Conservation (phyloP, 2,329 filamentous ascomycete genomes). For the Aureobasidium sp. region DNA sequence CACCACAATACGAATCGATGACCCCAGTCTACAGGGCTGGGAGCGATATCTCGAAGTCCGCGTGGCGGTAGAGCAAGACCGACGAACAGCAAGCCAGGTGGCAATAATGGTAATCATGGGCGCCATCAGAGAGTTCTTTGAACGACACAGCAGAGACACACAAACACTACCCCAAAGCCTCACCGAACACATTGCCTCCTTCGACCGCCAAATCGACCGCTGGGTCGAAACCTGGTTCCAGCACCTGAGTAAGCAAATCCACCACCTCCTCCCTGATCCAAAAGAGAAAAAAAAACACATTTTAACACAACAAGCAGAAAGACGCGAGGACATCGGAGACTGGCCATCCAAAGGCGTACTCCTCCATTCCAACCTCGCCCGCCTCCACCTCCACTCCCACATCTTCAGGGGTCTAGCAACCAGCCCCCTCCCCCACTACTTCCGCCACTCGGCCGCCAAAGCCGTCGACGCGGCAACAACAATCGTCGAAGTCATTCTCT, state of each 20-base stretch:
- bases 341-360: slow-evolving; percentile 25
- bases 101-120: slow-evolving; percentile 52
- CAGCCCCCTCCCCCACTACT: slow-evolving; percentile 42
- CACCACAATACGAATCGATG: slow-evolving; percentile 50
- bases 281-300: not conserved
- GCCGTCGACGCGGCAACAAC: slow-evolving; percentile 42
- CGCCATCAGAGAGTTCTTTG: slow-evolving; percentile 49
- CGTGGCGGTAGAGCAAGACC: slow-evolving; percentile 48
- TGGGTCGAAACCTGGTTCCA: slow-evolving; percentile 33
- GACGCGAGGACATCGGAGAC: slow-evolving; percentile 13
- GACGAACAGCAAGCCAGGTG: slow-evolving; percentile 52
- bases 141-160: slow-evolving; percentile 47
- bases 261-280: too few species aligned
- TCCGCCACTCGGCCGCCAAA: slow-evolving; percentile 40
- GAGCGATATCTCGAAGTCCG: slow-evolving; percentile 49
- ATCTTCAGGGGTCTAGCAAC: slow-evolving; percentile 31
- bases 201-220: slow-evolving; percentile 39
- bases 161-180: slow-evolving; percentile 41
- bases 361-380: slow-evolving; percentile 48
- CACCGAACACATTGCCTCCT: slow-evolving; percentile 43
- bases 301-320: not conserved
- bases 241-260: not conserved
- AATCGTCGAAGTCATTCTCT: slow-evolving; percentile 40
- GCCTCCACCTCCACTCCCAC: slow-evolving; percentile 47
- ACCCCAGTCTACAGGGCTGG: slow-evolving; percentile 51